Percentiles rank a stretch among this genome's conserved stretches.
Evolutionary conservation across 441 rosid genomes (phyloP).

Genomic region (Gossypium aridum): DNA sequence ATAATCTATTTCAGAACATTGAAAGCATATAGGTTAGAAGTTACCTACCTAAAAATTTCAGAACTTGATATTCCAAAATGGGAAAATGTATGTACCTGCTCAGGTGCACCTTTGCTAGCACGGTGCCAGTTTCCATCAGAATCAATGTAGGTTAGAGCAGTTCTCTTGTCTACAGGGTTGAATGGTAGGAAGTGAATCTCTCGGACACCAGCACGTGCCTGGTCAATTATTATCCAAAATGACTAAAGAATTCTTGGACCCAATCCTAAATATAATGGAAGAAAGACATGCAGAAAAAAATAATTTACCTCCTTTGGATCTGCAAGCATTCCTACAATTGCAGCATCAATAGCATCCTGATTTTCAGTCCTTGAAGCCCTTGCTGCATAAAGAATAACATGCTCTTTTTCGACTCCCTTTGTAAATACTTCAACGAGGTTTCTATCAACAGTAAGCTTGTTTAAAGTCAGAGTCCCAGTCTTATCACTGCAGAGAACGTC

Average conservation of each 20-base stretch:
- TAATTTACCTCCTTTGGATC: slow-evolving; percentile 77
- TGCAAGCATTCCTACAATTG: slow-evolving; percentile 93
- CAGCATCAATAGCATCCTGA: slow-evolving; percentile 99
- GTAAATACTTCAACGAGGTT: slow-evolving; percentile 68
- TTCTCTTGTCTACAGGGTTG: slow-evolving; percentile 86
- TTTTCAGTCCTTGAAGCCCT: slow-evolving; percentile 92
- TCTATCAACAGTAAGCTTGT: slow-evolving; percentile 73
- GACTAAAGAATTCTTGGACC: neutral
- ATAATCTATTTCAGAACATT: slow-evolving; percentile 36
- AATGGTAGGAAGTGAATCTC: slow-evolving; percentile 85
- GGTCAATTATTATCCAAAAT: slow-evolving; percentile 9
- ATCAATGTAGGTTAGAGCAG: slow-evolving; percentile 82
- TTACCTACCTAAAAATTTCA: neutral
- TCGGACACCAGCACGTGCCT: slow-evolving; percentile 71
- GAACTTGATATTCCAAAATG: neutral
- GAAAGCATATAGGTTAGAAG: neutral
- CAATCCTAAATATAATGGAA: neutral
- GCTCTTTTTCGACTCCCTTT: slow-evolving; percentile 78
- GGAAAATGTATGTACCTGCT: slow-evolving; percentile 44
- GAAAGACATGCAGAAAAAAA: neutral
- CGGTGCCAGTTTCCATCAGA: slow-evolving; percentile 73
- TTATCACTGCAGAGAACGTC: slow-evolving; percentile 92
- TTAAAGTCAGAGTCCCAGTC: slow-evolving; percentile 82
- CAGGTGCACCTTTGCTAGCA: slow-evolving; percentile 92
- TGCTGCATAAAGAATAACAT: slow-evolving; percentile 77